A percentile compares a stretch with the other conserved stretches of the same genome.
Evolutionary conservation across 176 grass and related monocot species (phyloP).

Genomic region (Oryza longistaminata): DNA sequence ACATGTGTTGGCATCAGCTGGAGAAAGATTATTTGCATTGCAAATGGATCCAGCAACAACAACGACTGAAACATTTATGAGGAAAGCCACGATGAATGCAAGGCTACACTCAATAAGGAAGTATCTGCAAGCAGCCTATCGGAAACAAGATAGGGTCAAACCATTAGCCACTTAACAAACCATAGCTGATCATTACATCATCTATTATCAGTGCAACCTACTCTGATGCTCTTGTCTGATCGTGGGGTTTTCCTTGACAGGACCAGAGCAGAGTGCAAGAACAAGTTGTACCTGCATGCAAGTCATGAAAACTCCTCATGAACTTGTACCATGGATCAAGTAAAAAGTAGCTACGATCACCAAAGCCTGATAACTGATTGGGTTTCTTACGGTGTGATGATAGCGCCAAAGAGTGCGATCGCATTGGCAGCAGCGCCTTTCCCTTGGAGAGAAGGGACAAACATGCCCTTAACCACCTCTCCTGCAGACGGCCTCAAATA

Average conservation of each 20-base stretch:
- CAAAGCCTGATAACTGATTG: background rate
- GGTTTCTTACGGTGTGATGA: conserved; percentile 72
- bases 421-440: conserved; percentile 54
- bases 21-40: conserved; percentile 28
- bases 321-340: background rate
- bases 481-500: conserved; percentile 65
- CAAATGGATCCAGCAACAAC: conserved; percentile 51
- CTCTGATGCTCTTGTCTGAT: conserved; percentile 55
- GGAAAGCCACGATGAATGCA: conserved; percentile 54
- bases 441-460: conserved; percentile 63
- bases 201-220: conserved; percentile 25
- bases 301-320: background rate
- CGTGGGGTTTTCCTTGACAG: conserved; percentile 71
- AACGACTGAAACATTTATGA: conserved; percentile 63
- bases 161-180: background rate
- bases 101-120: conserved; percentile 62
- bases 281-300: conserved; percentile 63
- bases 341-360: background rate
- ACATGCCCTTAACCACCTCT: conserved; percentile 68
- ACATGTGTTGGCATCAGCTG: conserved; percentile 27
- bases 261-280: conserved; percentile 86
- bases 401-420: conserved; percentile 73
- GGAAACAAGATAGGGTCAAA: background rate
- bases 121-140: conserved; percentile 57
- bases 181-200: background rate